These are phyloP conservation scores for Botrytis byssoidea DNA, from an alignment of 2,329 filamentous ascomycete genomes.

Conservation along the genomic window DNA sequence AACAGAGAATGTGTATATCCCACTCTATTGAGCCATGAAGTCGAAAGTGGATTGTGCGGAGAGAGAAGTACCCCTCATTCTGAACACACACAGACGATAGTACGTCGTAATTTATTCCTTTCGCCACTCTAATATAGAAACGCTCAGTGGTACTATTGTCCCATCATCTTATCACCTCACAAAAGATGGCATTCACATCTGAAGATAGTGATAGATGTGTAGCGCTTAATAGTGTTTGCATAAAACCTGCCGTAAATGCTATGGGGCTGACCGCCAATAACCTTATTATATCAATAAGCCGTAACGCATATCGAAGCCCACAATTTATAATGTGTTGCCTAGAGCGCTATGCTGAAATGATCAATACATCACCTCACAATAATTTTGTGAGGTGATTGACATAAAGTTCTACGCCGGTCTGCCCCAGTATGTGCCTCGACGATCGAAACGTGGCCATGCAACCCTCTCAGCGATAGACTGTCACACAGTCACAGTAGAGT, in stretches of 20 bases:
- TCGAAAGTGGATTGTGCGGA: neutral
- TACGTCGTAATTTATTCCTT: neutral
- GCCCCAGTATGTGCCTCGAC: neutral
- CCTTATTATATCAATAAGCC: neutral
- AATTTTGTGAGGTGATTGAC: too few species aligned
- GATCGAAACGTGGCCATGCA: neutral
- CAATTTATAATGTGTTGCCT: too few species aligned
- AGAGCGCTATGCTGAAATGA: too few species aligned
- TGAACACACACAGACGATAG: neutral
- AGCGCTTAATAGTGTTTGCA: neutral
- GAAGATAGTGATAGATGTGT: neutral
- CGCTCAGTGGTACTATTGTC: neutral
- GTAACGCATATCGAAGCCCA: too few species aligned
- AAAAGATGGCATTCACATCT: too few species aligned
- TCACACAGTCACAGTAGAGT: neutral
- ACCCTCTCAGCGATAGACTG: neutral
- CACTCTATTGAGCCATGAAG: neutral
- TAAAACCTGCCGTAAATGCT: neutral
- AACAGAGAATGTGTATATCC: neutral
- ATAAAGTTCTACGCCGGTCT: neutral
- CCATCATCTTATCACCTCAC: neutral
- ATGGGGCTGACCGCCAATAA: neutral
- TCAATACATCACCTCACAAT: too few species aligned
- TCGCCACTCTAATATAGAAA: neutral
- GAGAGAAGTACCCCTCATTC: neutral